Conservation (phyloP, 495 filamentous ascomycete genomes). For the Podospora didyma region DNA sequence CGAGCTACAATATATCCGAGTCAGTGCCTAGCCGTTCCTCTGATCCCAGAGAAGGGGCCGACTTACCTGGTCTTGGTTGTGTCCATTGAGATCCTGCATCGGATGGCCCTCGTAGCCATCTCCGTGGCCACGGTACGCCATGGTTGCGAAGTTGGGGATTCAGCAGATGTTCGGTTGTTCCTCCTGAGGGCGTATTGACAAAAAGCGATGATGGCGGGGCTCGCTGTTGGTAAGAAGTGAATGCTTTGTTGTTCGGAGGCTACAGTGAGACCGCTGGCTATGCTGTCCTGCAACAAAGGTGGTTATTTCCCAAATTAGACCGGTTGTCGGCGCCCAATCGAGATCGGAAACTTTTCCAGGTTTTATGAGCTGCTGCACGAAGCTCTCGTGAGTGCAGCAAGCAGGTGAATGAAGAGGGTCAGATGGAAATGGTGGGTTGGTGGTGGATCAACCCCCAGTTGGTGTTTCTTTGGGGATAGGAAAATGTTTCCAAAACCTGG, state of each 20-base stretch:
- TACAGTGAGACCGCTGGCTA: too few relatives aligned
- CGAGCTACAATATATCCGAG: constrained; percentile 15
- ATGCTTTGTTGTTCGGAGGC: too few relatives aligned
- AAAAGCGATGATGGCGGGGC: not conserved
- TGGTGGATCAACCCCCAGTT: constrained; percentile 5
- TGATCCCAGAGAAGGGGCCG: constrained; percentile 2
- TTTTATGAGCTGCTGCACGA: too few relatives aligned
- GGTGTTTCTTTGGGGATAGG: constrained; percentile 9
- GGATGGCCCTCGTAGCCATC: constrained; percentile 57
- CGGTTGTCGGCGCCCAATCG: too few relatives aligned
- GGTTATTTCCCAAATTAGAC: not conserved
- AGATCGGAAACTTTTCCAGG: too few relatives aligned
- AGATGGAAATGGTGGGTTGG: not conserved
- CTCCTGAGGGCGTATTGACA: not conserved
- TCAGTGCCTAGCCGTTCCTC: not conserved
- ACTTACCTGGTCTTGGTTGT: constrained; percentile 57
- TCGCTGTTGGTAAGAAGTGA: too few relatives aligned
- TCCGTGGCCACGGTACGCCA: constrained; percentile 47
- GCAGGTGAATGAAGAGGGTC: not conserved
- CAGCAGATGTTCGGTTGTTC: not conserved
- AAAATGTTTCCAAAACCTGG: constrained; percentile 20
- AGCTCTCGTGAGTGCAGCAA: not conserved
- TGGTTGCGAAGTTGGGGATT: constrained; percentile 23
- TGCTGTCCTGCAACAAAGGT: not conserved
- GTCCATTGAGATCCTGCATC: constrained; percentile 63